phyloP scores from a whole-genome alignment of 306 rosid species.

The Trichosanthes truncata region DNA sequence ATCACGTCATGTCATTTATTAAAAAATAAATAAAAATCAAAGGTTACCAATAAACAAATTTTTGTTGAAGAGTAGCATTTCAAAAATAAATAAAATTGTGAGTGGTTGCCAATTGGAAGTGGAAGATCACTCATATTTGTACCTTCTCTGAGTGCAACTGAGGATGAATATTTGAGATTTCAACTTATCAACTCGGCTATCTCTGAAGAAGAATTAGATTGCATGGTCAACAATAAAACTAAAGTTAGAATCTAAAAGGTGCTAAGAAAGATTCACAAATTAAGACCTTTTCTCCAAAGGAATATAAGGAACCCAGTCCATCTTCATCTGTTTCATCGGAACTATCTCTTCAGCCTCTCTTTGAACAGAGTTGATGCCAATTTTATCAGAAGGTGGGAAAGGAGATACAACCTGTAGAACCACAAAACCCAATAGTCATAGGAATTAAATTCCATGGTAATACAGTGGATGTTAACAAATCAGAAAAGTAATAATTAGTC shows the following conservation, averaged over 20 bases:
- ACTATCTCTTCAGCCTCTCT: slow-evolving; percentile 79
- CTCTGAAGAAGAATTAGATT: slow-evolving; percentile 42
- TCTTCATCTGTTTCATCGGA: slow-evolving; percentile 96
- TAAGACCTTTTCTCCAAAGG: slow-evolving; percentile 39
- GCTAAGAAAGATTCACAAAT: not conserved
- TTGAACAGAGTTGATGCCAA: slow-evolving; percentile 87
- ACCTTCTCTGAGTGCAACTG: slow-evolving; percentile 94
- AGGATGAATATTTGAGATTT: slow-evolving; percentile 67
- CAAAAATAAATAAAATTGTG: not conserved
- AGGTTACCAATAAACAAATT: not conserved
- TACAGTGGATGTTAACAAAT: not conserved
- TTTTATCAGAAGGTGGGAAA: slow-evolving; percentile 81
- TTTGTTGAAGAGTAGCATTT: not conserved
- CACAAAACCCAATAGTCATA: not conserved
- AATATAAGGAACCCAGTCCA: slow-evolving; percentile 96
- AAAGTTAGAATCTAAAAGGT: not conserved
- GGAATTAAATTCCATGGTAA: not conserved
- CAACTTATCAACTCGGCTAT: slow-evolving; percentile 43
- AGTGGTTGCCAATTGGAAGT: not conserved
- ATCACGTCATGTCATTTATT: not conserved
- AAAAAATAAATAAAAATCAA: not conserved
- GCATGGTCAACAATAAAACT: not conserved
- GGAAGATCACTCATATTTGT: not conserved
- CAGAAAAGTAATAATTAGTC: not conserved
- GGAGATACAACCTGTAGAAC: slow-evolving; percentile 59